Conservation (phyloP, 257 asterid species). For the Solanum chmielewskii region DNA sequence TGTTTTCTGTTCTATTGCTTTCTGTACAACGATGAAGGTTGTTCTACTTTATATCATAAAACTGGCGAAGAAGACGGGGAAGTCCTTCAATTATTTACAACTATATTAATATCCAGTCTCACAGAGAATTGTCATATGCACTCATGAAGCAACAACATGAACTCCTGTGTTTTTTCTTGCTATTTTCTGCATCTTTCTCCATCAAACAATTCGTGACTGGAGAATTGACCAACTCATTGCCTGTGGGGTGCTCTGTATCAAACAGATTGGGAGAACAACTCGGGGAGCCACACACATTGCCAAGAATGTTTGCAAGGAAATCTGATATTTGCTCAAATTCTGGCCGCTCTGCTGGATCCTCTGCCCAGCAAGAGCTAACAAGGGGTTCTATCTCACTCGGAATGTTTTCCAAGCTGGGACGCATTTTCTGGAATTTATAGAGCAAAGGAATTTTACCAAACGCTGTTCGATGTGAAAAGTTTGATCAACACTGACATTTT, state of each 20-base stretch:
- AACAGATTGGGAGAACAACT: neutral
- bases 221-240: conserved; percentile 9
- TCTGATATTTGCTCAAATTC: conserved; percentile 42
- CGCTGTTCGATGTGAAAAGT: neutral
- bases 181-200: conserved; percentile 8
- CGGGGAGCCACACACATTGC: conserved; percentile 5
- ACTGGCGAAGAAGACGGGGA: neutral
- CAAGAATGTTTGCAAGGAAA: conserved; percentile 19
- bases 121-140: conserved; percentile 8
- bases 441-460: neutral
- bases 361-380: conserved; percentile 50
- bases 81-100: neutral
- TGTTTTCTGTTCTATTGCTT: neutral
- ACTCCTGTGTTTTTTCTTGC: conserved; percentile 7
- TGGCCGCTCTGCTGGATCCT: conserved; percentile 43
- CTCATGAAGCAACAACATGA: conserved; percentile 9
- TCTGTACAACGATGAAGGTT: neutral
- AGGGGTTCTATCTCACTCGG: conserved; percentile 36
- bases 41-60: neutral
- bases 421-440: conserved; percentile 26
- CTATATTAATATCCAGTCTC: neutral
- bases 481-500: neutral
- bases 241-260: conserved; percentile 7
- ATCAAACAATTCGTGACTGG: conserved; percentile 20
- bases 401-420: conserved; percentile 48